Percentiles rank a stretch among this genome's conserved stretches.
Conservation (phyloP, 305 asterid genomes). For the Fraxinus platypoda region DNA sequence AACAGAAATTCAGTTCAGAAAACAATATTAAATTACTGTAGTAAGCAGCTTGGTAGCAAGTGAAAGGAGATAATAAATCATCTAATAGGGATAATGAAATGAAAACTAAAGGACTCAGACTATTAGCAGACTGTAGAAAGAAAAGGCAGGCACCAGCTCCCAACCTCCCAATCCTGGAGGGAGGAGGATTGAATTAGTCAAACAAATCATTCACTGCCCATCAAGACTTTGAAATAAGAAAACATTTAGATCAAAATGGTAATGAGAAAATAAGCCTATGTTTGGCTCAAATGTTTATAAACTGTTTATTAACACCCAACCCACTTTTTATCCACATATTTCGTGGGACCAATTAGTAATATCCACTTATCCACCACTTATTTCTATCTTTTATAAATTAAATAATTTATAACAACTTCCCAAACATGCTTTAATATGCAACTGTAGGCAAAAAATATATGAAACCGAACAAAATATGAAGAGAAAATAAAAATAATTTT, state of each 20-base stretch:
- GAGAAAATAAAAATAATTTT: not conserved
- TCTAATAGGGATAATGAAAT: not conserved
- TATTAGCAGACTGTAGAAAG: not conserved
- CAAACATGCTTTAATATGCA: not conserved
- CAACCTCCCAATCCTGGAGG: slow-evolving; percentile 1
- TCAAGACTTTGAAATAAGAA: slow-evolving; percentile 2
- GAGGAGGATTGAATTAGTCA: not conserved
- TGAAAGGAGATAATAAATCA: not conserved
- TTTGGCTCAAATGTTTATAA: not conserved
- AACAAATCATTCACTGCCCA: not conserved
- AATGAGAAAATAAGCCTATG: not conserved
- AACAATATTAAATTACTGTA: slow-evolving; percentile 18
- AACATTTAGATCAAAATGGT: not conserved
- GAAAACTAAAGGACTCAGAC: slow-evolving; percentile 16
- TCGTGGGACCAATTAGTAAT: not conserved
- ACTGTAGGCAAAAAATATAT: not conserved
- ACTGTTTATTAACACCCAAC: not conserved
- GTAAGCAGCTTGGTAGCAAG: not conserved
- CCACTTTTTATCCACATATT: not conserved
- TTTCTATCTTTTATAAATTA: not conserved
- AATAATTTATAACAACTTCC: not conserved
- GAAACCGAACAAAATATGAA: not conserved
- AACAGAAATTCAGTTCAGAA: slow-evolving; percentile 24
- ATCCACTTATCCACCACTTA: not conserved
- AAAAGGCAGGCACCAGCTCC: not conserved